phyloP scores from a whole-genome alignment of 768 basidiomycete genomes.

The Boletellus emodensis region DNA sequence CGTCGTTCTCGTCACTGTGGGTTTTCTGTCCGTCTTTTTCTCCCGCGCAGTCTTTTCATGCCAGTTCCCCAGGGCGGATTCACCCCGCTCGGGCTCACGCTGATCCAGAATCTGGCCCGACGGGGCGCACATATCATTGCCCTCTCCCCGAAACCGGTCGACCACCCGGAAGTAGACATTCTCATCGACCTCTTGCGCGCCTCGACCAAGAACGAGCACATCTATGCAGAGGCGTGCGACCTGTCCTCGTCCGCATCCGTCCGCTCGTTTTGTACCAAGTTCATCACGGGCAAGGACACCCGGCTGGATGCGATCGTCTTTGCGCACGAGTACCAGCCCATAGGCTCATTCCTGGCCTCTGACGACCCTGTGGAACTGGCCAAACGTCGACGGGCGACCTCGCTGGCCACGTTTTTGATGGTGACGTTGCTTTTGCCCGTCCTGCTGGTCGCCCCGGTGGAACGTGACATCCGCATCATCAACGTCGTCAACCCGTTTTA shows the following conservation, averaged over 20 bases:
- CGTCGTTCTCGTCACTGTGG: slow-evolving; percentile 65
- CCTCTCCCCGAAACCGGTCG: slow-evolving; percentile 56
- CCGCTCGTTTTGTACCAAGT: slow-evolving; percentile 62
- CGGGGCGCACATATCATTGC: slow-evolving; percentile 80
- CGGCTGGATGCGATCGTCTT: slow-evolving; percentile 78
- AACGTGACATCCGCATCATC: slow-evolving; percentile 87
- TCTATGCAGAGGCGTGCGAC: slow-evolving; percentile 80
- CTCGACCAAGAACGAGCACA: slow-evolving; percentile 67
- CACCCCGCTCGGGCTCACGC: slow-evolving; percentile 65
- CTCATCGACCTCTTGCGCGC: slow-evolving; percentile 64
- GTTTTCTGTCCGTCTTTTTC: slow-evolving; percentile 14
- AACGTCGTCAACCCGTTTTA: slow-evolving; percentile 88
- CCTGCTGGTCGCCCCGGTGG: slow-evolving; percentile 77
- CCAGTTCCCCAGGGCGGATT: slow-evolving; percentile 57
- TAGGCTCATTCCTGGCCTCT: slow-evolving; percentile 45
- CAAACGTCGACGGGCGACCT: slow-evolving; percentile 41
- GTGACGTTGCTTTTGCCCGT: slow-evolving; percentile 75
- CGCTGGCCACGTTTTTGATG: slow-evolving; percentile 74
- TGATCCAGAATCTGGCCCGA: slow-evolving; percentile 62
- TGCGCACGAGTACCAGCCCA: slow-evolving; percentile 68
- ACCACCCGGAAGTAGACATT: slow-evolving; percentile 46
- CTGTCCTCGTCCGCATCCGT: slow-evolving; percentile 63
- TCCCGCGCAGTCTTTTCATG: background rate
- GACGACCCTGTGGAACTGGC: slow-evolving; percentile 32
- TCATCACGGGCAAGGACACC: slow-evolving; percentile 60